phyloP scores from a whole-genome alignment of 1,284 basidiomycete species.

The Rhodotorula sp. region DNA sequence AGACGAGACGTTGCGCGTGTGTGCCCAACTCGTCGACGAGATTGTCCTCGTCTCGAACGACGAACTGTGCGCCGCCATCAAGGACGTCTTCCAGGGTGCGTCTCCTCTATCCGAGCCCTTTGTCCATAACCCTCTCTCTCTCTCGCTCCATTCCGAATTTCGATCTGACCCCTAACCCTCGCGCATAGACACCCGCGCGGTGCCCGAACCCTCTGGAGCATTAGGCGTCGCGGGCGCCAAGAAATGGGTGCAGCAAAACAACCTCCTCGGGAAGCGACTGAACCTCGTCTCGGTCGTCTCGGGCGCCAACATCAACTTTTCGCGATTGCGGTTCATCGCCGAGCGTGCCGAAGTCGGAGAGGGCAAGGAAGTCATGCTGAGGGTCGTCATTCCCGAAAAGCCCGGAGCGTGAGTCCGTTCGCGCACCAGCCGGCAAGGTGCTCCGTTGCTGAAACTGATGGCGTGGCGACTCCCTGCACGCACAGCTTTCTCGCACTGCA shows the following conservation, averaged over 20 bases:
- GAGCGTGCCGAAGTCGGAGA: conserved; percentile 97
- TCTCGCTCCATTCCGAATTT: too few species aligned
- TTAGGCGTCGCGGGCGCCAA: conserved; percentile 90
- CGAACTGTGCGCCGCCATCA: conserved; percentile 97
- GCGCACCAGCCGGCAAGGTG: too few species aligned
- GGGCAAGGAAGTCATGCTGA: conserved; percentile 85
- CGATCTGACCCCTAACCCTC: neutral
- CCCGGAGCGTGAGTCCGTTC: conserved; percentile 71
- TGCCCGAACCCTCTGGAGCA: conserved; percentile 97
- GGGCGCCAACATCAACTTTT: conserved; percentile 99
- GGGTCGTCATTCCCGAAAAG: conserved; percentile 86
- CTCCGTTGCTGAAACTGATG: too few species aligned
- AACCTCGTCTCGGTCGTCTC: conserved; percentile 88
- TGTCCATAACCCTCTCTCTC: too few species aligned
- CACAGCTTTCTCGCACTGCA: conserved; percentile 83
- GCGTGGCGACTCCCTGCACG: too few species aligned
- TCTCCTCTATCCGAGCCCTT: conserved; percentile 27
- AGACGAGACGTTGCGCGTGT: conserved; percentile 90
- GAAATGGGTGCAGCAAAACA: conserved; percentile 76
- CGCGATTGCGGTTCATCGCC: conserved; percentile 89
- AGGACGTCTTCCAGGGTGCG: conserved; percentile 94
- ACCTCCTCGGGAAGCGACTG: conserved; percentile 76
- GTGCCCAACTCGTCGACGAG: conserved; percentile 77
- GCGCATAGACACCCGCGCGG: conserved; percentile 76
- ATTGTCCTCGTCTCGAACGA: conserved; percentile 88